phyloP scores from a whole-genome alignment of 306 rosid species.

The Lupinus albus region DNA sequence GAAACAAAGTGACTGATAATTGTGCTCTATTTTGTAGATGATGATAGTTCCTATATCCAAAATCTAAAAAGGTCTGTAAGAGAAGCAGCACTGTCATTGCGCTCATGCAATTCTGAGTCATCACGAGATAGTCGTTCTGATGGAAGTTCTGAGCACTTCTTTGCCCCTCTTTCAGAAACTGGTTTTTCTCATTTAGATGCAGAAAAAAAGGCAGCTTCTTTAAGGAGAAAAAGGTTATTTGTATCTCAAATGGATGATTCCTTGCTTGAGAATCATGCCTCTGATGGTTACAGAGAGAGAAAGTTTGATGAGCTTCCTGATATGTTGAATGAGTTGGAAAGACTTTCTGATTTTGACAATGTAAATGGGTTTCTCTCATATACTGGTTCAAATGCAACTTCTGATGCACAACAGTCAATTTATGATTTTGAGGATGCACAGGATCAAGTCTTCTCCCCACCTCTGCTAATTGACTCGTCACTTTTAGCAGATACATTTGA shows the following conservation, averaged over 20 bases:
- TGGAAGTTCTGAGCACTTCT: constrained; percentile 86
- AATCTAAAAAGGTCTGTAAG: constrained; percentile 89
- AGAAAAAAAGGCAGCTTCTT: constrained; percentile 62
- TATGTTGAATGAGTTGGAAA: constrained; percentile 66
- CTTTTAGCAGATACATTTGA: constrained; percentile 78
- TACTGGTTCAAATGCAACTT: constrained; percentile 68
- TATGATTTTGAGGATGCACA: constrained; percentile 77
- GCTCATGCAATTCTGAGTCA: constrained; percentile 57
- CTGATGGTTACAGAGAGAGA: constrained; percentile 55
- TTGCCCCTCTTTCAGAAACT: constrained; percentile 74
- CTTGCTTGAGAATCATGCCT: constrained; percentile 50
- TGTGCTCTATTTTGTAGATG: constrained; percentile 39
- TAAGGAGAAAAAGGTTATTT: constrained; percentile 73
- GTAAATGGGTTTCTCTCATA: constrained; percentile 80
- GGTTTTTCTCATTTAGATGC: constrained; percentile 70
- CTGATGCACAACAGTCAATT: constrained; percentile 62
- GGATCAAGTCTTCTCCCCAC: constrained; percentile 91
- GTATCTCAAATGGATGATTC: constrained; percentile 57
- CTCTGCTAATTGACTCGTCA: constrained; percentile 80
- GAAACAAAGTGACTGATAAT: constrained; percentile 29
- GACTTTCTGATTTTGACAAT: constrained; percentile 72
- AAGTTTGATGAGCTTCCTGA: constrained; percentile 61
- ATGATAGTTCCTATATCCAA: constrained; percentile 60
- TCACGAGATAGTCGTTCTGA: constrained; percentile 75
- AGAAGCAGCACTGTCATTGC: constrained; percentile 79